Base-by-base conservation (phyloP, 208 protist species). In the Ichthyophonus hoferi region DNA sequence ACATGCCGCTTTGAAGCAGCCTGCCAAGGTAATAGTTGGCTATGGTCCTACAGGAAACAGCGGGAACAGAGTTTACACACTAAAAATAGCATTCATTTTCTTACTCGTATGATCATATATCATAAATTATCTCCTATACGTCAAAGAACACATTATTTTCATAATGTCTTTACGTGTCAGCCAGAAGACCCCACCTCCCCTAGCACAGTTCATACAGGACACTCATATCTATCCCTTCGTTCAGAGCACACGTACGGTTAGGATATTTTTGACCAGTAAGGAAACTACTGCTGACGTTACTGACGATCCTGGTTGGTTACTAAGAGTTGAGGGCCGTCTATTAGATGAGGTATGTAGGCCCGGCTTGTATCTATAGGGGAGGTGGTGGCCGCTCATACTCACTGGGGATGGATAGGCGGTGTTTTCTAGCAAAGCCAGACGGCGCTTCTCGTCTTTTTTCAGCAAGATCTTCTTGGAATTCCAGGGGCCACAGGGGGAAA, bases 391-490 rank as follows among this genome's bases (percentile, higher is more conserved):
- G n/a, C n/a, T n/a, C n/a, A n/a, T n/a, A n/a, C n/a, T n/a, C n/a
- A n/a, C n/a, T n/a, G n/a, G n/a, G n/a, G n/a, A 24, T 67, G 50
- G 7, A 24, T 24, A 67, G 50, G 50, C 50, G 14, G 24, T 67
- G 14, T 67, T 67, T 24, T n/a, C 50, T 24, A 67, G 50, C 50
- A 67, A 67, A 24, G 50, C 50, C 50, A 7, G 81, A 31, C 35
- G 81, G 14, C 38, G 38, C 0, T 85, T 85, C 40, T 85, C 81
- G 39, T 58, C 38, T 40, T 85, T 85, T 35, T 85, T 85, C 39
- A 41, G n/a, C 17, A 85, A 37, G 40, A 85, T 85, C 81, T 39
- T 85, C 33, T 17, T 85, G 0, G 81, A 85, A 58, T 38, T 85
- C 24, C 38, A 42, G 14, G 38, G 38, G 39, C n/a, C 24, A 24